These are phyloP conservation scores for Phytophthora lateralis DNA, from an alignment of 352 stramenopile species.

Conservation along the genomic window DNA sequence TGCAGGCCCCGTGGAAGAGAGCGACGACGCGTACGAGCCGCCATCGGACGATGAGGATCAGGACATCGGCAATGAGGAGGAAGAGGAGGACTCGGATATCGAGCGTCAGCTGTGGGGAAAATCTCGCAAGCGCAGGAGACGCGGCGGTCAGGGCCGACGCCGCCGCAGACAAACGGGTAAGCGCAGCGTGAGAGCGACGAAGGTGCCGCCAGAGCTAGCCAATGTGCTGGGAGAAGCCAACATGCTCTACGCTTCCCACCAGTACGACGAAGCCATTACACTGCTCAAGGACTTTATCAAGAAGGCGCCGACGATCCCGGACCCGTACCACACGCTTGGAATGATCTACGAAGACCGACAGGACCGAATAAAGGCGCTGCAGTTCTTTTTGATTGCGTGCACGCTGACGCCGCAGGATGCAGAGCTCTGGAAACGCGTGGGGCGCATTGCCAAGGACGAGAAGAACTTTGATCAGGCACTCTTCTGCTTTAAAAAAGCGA, in stretches of 20 bases:
- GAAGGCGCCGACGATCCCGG: slow-evolving; percentile 85
- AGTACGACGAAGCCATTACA: slow-evolving; percentile 82
- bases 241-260: slow-evolving; percentile 86
- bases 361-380: slow-evolving; percentile 78
- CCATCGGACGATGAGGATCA: slow-evolving; percentile 67
- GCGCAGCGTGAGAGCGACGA: slow-evolving; percentile 67
- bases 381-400: slow-evolving; percentile 88
- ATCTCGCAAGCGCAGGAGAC: slow-evolving; percentile 58
- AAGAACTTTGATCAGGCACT: slow-evolving; percentile 86
- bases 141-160: slow-evolving; percentile 28
- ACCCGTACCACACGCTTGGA: slow-evolving; percentile 86
- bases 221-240: slow-evolving; percentile 85
- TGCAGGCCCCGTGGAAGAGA: slow-evolving; percentile 31
- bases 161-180: slow-evolving; percentile 48
- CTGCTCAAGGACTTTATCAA: slow-evolving; percentile 91
- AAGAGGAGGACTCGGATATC: slow-evolving; percentile 87
- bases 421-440: slow-evolving; percentile 86
- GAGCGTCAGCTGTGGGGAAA: slow-evolving; percentile 85
- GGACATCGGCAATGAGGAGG: slow-evolving; percentile 46
- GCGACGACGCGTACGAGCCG: slow-evolving; percentile 63
- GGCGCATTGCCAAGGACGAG: slow-evolving; percentile 85
- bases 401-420: slow-evolving; percentile 82
- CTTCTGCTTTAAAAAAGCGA: slow-evolving; percentile 88
- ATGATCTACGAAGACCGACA: slow-evolving; percentile 90
- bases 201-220: slow-evolving; percentile 79